These are phyloP conservation scores for Populus deltoides DNA, from an alignment of 345 rosid genomes.

Conservation along the genomic window DNA sequence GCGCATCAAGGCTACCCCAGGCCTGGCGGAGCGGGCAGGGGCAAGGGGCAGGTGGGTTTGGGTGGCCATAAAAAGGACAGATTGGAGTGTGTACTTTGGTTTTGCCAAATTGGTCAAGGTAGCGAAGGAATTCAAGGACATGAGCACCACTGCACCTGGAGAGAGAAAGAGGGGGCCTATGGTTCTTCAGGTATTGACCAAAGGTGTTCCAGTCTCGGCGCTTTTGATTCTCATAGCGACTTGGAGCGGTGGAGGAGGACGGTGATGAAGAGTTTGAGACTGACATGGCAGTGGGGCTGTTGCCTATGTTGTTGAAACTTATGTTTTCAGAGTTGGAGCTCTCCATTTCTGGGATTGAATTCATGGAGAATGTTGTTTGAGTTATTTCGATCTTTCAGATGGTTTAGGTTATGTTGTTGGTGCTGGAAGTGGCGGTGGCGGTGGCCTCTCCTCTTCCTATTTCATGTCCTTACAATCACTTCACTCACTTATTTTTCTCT, in stretches of 20 bases:
- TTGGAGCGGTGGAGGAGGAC: constrained; percentile 17
- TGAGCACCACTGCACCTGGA: constrained; percentile 42
- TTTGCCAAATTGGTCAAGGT: constrained; percentile 33
- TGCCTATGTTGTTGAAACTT: neutral
- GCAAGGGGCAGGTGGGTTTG: constrained; percentile 39
- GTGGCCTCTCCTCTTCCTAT: neutral
- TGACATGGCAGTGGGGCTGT: neutral
- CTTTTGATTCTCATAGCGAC: constrained; percentile 42
- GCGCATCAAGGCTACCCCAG: constrained; percentile 34
- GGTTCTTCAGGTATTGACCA: constrained; percentile 36
- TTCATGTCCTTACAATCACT: neutral
- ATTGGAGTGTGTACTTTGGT: constrained; percentile 35
- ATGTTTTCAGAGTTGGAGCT: constrained; percentile 10
- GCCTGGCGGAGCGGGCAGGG: constrained; percentile 41
- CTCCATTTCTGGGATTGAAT: constrained; percentile 24
- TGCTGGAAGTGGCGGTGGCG: neutral
- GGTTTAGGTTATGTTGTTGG: neutral
- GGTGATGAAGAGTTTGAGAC: constrained; percentile 5
- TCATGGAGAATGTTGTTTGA: constrained; percentile 4
- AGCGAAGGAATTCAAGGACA: constrained; percentile 34
- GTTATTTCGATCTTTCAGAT: neutral
- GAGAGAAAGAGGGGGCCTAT: constrained; percentile 31
- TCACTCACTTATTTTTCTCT: neutral
- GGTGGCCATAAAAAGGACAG: constrained; percentile 39
- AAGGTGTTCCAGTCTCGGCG: constrained; percentile 43